Percentiles rank a stretch among this genome's conserved stretches.
Conservation (phyloP, 2,329 filamentous ascomycete species). For the Phaeosphaeria sp. region DNA sequence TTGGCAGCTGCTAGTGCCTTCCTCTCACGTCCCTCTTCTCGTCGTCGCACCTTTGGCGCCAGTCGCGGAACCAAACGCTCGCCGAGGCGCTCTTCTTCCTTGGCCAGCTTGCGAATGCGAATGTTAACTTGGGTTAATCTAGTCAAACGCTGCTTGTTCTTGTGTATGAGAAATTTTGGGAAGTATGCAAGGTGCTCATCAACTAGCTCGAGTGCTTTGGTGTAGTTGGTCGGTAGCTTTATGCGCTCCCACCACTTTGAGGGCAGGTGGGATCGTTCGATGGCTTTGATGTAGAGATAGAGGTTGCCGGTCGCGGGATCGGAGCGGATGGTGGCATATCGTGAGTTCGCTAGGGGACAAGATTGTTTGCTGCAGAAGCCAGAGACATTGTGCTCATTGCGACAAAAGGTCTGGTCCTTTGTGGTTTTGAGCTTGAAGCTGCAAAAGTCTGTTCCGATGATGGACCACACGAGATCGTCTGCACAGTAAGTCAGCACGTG, state of each 20-base stretch:
- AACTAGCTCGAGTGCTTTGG: conserved; percentile 84
- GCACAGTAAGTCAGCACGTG: conserved; percentile 4
- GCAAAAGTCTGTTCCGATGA: conserved; percentile 95
- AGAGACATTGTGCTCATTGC: conserved; percentile 75
- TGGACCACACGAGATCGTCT: conserved; percentile 97
- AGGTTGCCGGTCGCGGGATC: conserved; percentile 80
- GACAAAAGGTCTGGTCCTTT: conserved; percentile 82
- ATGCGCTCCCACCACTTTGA: conserved; percentile 95
- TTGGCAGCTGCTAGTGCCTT: conserved; percentile 72
- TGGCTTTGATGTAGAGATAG: conserved; percentile 95
- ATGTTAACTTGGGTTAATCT: conserved; percentile 91
- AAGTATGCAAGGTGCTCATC: conserved; percentile 72
- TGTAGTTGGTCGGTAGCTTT: conserved; percentile 88
- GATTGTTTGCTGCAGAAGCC: conserved; percentile 60
- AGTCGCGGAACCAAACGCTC: conserved; percentile 88
- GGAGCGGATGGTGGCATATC: conserved; percentile 89
- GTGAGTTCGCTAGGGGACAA: conserved; percentile 87
- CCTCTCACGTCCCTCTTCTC: conserved; percentile 57
- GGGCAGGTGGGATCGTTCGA: conserved; percentile 74
- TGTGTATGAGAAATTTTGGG: conserved; percentile 90
- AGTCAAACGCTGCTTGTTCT: conserved; percentile 95
- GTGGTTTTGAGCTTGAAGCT: conserved; percentile 84
- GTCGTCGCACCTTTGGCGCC: conserved; percentile 79
- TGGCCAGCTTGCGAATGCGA: conserved; percentile 75
- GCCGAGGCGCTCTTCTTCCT: conserved; percentile 86